Base-by-base conservation (phyloP, 306 rosid species). In the Ormosia semicastrata region DNA sequence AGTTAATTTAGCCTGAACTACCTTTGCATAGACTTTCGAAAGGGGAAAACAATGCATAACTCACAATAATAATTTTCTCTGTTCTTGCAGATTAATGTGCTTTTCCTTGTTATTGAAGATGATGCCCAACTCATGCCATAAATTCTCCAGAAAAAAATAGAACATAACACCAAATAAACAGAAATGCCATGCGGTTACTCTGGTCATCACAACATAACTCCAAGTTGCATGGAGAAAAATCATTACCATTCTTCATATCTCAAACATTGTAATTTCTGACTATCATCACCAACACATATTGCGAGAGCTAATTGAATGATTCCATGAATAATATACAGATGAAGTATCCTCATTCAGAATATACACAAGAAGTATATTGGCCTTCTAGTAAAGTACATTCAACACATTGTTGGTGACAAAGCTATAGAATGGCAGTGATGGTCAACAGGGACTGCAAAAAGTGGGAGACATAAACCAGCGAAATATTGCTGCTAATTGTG, bases 281-380 rank as follows among this genome's bases (percentile, higher is more conserved):
- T 56, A 86, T 72, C 80, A 82, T 77, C 84, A 89, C 81, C 87
- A 78, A 77, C 86, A 84, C 76, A 77, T 65, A 81, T 64, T 60
- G 85, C 64, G 50, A 75, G 86, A 80, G 63, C 84, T 77, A 68
- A 83, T 72, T 64, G 66, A 87, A 86, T 66, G 88, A 77, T 81
- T 74, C 77, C 86, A 68, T 66, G 83, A 81, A 79, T 79, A 87
- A 93, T 93, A 81, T 92, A 88, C 91, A 89, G 69, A 90, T 79
- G 87, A 90, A 85, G 84, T 77, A 88, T 84, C 89, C 84, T 79
- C 87, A 56, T 87, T 89, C 82, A 84, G 80, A 85, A 88, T 90
- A 87, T 88, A 95, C 93, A 93, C 89, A 81, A 76, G 90, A 73
- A 88, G 87, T 84, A 90, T 84, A 82, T 81, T 82, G 85, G 89